phyloP scores from a whole-genome alignment of 1,284 basidiomycete genomes.

The Ceratobasidium sp. region DNA sequence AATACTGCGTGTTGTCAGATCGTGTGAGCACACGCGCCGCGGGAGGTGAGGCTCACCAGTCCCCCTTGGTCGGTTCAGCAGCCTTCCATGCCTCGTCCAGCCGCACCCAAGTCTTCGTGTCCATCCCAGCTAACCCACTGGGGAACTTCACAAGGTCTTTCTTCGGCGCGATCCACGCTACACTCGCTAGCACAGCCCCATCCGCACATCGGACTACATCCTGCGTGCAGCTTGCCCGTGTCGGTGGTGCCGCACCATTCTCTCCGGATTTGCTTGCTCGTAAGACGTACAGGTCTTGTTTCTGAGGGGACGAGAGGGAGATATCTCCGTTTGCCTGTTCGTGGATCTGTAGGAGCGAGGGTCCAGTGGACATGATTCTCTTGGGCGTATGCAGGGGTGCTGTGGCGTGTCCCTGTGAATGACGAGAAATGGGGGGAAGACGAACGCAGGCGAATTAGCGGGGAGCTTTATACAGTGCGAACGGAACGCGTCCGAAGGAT shows the following conservation, averaged over 20 bases:
- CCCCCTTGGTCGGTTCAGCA: constrained; percentile 22
- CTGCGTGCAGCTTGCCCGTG: constrained; percentile 12
- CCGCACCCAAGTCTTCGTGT: constrained; percentile 15
- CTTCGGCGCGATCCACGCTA: constrained; percentile 26
- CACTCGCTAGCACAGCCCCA: constrained; percentile 18
- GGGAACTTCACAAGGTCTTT: constrained; percentile 34
- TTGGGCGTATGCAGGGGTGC: constrained; percentile 1
- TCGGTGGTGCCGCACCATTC: background rate
- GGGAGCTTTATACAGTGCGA: background rate
- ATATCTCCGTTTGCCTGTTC: constrained; percentile 39
- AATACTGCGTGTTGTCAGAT: background rate
- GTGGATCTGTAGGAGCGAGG: constrained; percentile 20
- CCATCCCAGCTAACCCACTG: constrained; percentile 8
- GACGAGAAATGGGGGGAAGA: constrained; percentile 2
- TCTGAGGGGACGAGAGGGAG: constrained; percentile 11
- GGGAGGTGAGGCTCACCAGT: constrained; percentile 18
- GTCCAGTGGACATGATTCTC: constrained; percentile 17
- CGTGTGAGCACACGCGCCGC: background rate
- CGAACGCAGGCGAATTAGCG: background rate
- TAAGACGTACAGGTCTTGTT: constrained; percentile 9
- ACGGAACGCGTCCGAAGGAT: background rate
- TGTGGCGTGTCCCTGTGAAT: background rate
- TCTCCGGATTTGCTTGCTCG: background rate
- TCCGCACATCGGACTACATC: constrained; percentile 32
- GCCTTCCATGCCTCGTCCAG: constrained; percentile 40